Percentiles rank a stretch among this genome's conserved stretches.
These are phyloP conservation scores for Cydonia oblonga DNA, from an alignment of 331 rosid genomes.

Conservation along the genomic window DNA sequence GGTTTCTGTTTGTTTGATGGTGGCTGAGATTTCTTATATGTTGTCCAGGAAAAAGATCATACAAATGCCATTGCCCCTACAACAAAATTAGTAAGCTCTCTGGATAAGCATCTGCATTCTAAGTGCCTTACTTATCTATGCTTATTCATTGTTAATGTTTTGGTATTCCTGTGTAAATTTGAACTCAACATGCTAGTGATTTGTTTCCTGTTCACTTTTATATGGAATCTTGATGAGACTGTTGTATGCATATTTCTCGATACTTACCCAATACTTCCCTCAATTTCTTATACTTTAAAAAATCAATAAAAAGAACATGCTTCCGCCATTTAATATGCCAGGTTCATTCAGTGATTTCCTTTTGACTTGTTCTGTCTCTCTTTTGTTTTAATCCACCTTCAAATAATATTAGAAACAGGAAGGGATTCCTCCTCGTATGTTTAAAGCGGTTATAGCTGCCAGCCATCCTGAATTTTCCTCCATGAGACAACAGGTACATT, in stretches of 20 bases:
- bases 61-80: slow-evolving; percentile 35
- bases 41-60: slow-evolving; percentile 47
- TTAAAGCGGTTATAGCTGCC: slow-evolving; percentile 85
- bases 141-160: not conserved
- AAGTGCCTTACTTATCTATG: not conserved
- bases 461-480: slow-evolving; percentile 97
- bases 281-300: not conserved
- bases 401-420: slow-evolving; percentile 52
- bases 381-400: not conserved
- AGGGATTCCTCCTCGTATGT: slow-evolving; percentile 91
- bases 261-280: not conserved
- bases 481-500: slow-evolving; percentile 81
- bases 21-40: slow-evolving; percentile 8
- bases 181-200: not conserved
- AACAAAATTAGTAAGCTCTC: slow-evolving; percentile 43
- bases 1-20: slow-evolving; percentile 7
- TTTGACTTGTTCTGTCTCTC: slow-evolving; percentile 5
- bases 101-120: not conserved
- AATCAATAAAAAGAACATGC: not conserved
- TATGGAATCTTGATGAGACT: not conserved
- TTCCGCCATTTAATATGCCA: not conserved
- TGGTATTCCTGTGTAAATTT: not conserved
- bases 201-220: not conserved
- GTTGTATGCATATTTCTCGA: not conserved
- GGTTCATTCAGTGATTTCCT: slow-evolving; percentile 4